Evolutionary conservation across 768 basidiomycete genomes (phyloP).

Genomic region (Mycena venus): DNA sequence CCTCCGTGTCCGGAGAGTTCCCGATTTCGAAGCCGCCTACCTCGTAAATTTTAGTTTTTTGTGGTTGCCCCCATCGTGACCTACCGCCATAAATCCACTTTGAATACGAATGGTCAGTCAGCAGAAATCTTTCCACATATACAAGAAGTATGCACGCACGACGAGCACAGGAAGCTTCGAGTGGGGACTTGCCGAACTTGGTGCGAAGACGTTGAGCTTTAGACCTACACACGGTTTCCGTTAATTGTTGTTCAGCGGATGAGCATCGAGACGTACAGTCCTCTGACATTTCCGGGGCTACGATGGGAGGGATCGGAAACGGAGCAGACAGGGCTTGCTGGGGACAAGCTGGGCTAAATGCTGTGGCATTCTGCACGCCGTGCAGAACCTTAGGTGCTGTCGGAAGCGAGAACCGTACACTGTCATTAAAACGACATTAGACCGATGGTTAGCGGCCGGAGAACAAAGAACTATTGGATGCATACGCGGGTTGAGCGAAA

Average conservation of each 20-base stretch:
- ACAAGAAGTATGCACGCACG: background rate
- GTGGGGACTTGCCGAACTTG: background rate
- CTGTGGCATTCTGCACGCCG: slow-evolving; percentile 49
- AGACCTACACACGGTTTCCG: background rate
- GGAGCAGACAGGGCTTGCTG: slow-evolving; percentile 8
- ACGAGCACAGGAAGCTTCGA: slow-evolving; percentile 23
- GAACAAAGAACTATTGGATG: background rate
- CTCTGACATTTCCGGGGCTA: background rate
- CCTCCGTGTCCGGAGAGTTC: slow-evolving; percentile 36
- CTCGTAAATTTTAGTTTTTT: background rate
- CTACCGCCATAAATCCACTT: slow-evolving; percentile 51
- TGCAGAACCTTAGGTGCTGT: slow-evolving; percentile 42
- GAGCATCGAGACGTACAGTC: slow-evolving; percentile 1
- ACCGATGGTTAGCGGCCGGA: too few species aligned
- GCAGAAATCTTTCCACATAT: too few species aligned
- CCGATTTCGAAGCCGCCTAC: slow-evolving; percentile 52
- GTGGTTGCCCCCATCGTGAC: background rate
- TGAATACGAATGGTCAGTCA: too few species aligned
- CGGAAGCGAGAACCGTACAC: slow-evolving; percentile 53
- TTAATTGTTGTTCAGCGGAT: background rate
- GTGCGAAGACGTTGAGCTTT: slow-evolving; percentile 18
- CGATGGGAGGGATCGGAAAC: background rate
- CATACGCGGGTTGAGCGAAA: slow-evolving; percentile 55
- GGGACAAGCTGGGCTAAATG: slow-evolving; percentile 51
- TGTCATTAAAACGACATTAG: too few species aligned